Conservation (phyloP, 805 yeast species). For the Metschnikowia noctiluminum region DNA sequence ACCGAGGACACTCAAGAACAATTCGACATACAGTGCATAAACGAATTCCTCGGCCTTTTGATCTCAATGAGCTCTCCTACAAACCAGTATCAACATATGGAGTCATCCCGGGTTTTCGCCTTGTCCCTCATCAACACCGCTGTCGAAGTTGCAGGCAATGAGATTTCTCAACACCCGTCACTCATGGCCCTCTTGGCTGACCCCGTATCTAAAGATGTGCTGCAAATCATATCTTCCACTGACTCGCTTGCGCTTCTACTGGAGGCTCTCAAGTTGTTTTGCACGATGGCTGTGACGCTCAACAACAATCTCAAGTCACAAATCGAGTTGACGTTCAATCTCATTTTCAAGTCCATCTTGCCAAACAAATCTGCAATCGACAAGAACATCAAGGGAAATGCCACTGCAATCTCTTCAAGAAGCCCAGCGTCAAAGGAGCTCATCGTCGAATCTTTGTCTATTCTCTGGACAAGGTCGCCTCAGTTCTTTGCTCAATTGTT, state of each 20-base stretch:
- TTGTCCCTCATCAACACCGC: conserved; percentile 71
- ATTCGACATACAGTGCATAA: conserved; percentile 71
- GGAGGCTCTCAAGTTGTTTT: conserved; percentile 70
- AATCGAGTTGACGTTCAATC: conserved; percentile 65
- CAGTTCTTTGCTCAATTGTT: conserved; percentile 71
- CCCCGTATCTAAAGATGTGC: conserved; percentile 78
- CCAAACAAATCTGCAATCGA: conserved; percentile 26
- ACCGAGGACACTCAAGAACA: conserved; percentile 27
- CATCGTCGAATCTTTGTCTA: conserved; percentile 78
- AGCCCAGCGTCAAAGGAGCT: conserved; percentile 65
- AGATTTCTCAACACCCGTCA: conserved; percentile 56
- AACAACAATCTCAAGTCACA: conserved; percentile 71
- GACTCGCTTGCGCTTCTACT: conserved; percentile 73
- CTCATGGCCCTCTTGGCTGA: conserved; percentile 69
- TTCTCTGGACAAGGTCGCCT: conserved; percentile 79
- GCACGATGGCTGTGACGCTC: conserved; percentile 66
- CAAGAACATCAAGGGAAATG: conserved; percentile 19
- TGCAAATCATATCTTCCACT: conserved; percentile 70
- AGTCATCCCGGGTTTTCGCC: conserved; percentile 81
- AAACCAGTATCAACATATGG: conserved; percentile 81
- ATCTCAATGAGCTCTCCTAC: conserved; percentile 79
- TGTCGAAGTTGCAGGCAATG: conserved; percentile 74
- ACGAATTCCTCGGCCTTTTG: conserved; percentile 71
- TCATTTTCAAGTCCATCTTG: conserved; percentile 58
- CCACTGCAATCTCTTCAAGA: conserved; percentile 21